Evolutionary conservation across 805 yeast genomes (phyloP).

Genomic region (Sugiyamaella marilandica): DNA sequence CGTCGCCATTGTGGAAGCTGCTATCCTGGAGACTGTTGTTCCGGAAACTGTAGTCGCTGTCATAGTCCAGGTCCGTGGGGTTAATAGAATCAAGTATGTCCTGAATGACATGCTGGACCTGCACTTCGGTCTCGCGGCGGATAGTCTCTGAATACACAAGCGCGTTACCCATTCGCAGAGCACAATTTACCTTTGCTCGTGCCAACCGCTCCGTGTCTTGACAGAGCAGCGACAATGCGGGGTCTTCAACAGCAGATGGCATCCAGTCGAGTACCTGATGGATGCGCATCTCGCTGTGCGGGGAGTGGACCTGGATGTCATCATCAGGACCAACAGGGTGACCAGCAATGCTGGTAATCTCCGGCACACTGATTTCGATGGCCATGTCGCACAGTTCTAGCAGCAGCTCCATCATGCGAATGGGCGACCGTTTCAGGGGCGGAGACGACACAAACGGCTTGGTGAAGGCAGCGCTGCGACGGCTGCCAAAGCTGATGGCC

Average conservation of each 20-base stretch:
- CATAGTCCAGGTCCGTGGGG: background rate
- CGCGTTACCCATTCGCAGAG: conserved; percentile 67
- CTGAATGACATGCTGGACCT: conserved; percentile 58
- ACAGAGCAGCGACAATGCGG: conserved; percentile 56
- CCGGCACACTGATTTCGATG: conserved; percentile 67
- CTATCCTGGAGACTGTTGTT: background rate
- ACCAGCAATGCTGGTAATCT: conserved; percentile 34
- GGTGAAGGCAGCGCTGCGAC: conserved; percentile 3
- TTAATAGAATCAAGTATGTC: conserved; percentile 45
- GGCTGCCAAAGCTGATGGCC: background rate
- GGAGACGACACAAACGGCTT: conserved; percentile 8
- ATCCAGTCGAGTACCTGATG: conserved; percentile 33
- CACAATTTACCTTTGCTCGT: conserved; percentile 61
- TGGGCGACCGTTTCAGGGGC: conserved; percentile 37
- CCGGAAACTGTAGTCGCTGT: background rate
- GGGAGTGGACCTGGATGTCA: conserved; percentile 26
- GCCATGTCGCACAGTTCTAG: conserved; percentile 72
- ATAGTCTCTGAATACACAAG: conserved; percentile 70
- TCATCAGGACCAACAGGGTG: background rate
- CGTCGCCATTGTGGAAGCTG: background rate
- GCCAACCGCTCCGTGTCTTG: conserved; percentile 63
- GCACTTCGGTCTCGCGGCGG: conserved; percentile 68
- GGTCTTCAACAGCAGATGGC: conserved; percentile 50
- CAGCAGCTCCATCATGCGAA: conserved; percentile 43
- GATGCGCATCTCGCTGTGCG: conserved; percentile 31